Evolutionary conservation across 2,329 filamentous ascomycete genomes (phyloP).

Genomic region (Hortaea werneckii): DNA sequence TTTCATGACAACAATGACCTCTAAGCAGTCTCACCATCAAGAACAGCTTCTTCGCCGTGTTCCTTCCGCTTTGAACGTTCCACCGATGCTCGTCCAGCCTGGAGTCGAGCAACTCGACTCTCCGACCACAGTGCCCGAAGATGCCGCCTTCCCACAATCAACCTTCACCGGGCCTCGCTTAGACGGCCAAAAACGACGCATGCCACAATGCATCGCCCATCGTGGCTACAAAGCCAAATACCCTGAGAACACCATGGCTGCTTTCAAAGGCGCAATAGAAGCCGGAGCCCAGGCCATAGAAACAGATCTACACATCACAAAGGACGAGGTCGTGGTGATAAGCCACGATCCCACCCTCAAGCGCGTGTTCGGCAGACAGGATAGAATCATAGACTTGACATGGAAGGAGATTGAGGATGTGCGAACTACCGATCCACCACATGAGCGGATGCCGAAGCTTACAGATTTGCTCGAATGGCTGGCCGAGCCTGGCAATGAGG

Average conservation of each 20-base stretch:
- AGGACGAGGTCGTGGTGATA: slow-evolving; percentile 74
- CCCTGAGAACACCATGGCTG: slow-evolving; percentile 78
- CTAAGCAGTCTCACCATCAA: background rate
- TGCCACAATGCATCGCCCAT: slow-evolving; percentile 68
- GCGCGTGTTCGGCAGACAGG: slow-evolving; percentile 69
- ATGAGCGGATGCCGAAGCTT: slow-evolving; percentile 63
- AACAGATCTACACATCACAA: slow-evolving; percentile 75
- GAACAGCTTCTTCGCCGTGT: slow-evolving; percentile 6
- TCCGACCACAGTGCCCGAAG: slow-evolving; percentile 13
- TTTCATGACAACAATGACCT: background rate
- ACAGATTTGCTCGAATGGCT: slow-evolving; percentile 65
- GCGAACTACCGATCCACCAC: slow-evolving; percentile 56
- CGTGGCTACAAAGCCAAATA: slow-evolving; percentile 66
- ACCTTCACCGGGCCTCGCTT: slow-evolving; percentile 13
- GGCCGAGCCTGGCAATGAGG: slow-evolving; percentile 50
- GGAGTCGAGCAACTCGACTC: slow-evolving; percentile 20
- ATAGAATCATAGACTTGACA: slow-evolving; percentile 63
- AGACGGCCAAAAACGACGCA: slow-evolving; percentile 19
- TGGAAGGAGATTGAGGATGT: slow-evolving; percentile 64
- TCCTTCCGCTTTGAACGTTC: slow-evolving; percentile 7
- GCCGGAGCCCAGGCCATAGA: slow-evolving; percentile 74
- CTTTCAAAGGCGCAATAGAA: slow-evolving; percentile 63
- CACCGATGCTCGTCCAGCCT: slow-evolving; percentile 21
- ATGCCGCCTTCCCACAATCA: slow-evolving; percentile 15
- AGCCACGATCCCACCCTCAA: slow-evolving; percentile 59